These are phyloP conservation scores for Diaporthe citriasiana DNA, from an alignment of 2,329 filamentous ascomycete species.

Conservation along the genomic window DNA sequence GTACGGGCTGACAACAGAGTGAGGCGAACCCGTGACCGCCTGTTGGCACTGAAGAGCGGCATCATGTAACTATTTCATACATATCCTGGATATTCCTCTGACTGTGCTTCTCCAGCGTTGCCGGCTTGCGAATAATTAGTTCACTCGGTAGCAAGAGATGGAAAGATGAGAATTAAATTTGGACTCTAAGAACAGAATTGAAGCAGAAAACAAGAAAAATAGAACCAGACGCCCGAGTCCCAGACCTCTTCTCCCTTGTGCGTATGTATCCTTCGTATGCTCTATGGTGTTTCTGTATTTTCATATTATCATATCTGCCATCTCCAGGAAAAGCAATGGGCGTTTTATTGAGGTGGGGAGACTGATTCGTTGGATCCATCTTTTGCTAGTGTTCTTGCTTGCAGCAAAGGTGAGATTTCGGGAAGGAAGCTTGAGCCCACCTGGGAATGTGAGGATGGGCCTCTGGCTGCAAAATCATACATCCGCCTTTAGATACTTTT, in stretches of 20 bases:
- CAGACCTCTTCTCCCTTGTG: neutral
- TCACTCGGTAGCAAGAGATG: neutral
- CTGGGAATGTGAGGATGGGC: neutral
- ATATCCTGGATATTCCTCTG: neutral
- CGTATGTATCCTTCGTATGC: neutral
- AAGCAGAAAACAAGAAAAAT: neutral
- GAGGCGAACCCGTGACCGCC: neutral
- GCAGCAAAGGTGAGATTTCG: neutral
- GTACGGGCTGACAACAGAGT: neutral
- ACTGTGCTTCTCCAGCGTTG: neutral
- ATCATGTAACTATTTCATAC: too few species aligned
- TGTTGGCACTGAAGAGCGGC: too few species aligned
- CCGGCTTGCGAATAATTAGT: neutral
- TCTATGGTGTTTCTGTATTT: neutral
- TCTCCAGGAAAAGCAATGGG: neutral
- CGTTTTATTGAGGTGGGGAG: too few species aligned
- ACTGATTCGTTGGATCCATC: too few species aligned
- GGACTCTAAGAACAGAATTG: neutral
- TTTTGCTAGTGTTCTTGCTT: neutral
- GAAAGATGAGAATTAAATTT: neutral
- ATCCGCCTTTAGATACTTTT: slow-evolving; percentile 24
- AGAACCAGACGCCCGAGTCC: neutral
- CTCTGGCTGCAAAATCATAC: neutral
- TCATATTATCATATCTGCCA: neutral
- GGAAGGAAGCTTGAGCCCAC: neutral